A percentile compares a stretch with the other conserved stretches of the same genome.
Evolutionary conservation across 148 eudicot species (phyloP).

Genomic region (Rhododendron ferrugineum): DNA sequence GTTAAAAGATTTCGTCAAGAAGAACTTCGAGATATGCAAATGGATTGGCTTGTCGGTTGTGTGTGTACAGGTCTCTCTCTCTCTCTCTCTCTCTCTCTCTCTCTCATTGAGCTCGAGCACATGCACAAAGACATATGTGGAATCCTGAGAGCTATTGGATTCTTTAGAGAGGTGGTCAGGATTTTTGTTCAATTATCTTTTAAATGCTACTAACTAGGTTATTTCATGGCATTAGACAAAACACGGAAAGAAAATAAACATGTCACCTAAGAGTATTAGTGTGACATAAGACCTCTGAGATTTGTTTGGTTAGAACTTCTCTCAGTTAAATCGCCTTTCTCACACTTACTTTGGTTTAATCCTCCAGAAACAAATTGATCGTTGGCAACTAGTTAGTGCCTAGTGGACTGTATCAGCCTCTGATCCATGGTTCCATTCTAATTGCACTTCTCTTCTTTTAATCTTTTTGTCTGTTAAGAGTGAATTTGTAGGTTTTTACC

Average conservation of each 20-base stretch:
- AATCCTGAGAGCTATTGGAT: neutral
- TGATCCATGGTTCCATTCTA: neutral
- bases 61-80: constrained; percentile 53
- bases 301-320: neutral
- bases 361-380: neutral
- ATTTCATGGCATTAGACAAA: neutral
- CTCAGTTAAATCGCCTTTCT: neutral
- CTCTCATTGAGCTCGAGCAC: neutral
- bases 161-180: neutral
- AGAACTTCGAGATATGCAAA: constrained; percentile 70
- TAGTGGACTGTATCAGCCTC: neutral
- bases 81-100: constrained; percentile 15
- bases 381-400: neutral
- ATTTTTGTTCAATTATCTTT: neutral
- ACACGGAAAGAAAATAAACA: neutral
- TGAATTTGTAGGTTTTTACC: neutral
- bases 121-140: neutral
- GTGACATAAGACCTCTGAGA: neutral
- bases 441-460: neutral
- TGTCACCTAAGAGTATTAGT: neutral
- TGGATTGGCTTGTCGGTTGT: constrained; percentile 74
- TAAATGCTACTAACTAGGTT: neutral
- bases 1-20: constrained; percentile 45
- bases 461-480: neutral
- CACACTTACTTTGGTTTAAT: neutral